These are phyloP conservation scores for Knufia petricola DNA, from an alignment of 2,329 filamentous ascomycete species.

Conservation along the genomic window DNA sequence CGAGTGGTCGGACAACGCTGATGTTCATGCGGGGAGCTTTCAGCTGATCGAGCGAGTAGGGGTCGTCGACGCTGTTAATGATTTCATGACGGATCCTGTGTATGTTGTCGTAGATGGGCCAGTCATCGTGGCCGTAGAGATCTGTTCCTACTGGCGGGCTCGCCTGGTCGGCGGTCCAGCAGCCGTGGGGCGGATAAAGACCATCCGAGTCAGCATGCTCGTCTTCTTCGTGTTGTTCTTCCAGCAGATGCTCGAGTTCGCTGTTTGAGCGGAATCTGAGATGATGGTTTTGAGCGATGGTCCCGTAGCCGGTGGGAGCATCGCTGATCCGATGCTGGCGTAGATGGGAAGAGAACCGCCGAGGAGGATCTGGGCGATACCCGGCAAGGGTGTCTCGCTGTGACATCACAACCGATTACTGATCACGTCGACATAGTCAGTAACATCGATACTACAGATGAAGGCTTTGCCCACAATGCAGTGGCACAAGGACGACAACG, in stretches of 20 bases:
- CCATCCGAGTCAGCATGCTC: slow-evolving; percentile 22
- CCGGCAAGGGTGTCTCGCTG: background rate
- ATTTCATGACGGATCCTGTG: slow-evolving; percentile 25
- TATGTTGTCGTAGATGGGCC: slow-evolving; percentile 22
- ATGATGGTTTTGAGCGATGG: background rate
- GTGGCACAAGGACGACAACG: background rate
- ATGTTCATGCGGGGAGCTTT: slow-evolving; percentile 74
- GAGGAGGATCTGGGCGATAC: background rate
- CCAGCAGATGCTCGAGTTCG: slow-evolving; percentile 6
- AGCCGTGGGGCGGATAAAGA: slow-evolving; percentile 22
- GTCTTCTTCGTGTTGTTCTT: slow-evolving; percentile 12
- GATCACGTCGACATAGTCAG: too few relatives aligned
- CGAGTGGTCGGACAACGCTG: slow-evolving; percentile 65
- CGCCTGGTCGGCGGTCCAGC: slow-evolving; percentile 17
- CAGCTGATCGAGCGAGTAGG: slow-evolving; percentile 64
- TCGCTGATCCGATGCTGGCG: background rate
- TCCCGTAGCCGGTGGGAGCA: background rate
- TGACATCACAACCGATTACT: too few relatives aligned
- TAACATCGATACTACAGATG: too few relatives aligned
- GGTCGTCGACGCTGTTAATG: slow-evolving; percentile 43
- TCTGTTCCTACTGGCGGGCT: slow-evolving; percentile 16
- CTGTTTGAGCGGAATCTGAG: background rate
- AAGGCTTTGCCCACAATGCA: too few relatives aligned
- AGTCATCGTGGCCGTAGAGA: slow-evolving; percentile 16
- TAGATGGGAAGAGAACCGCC: slow-evolving; percentile 1